Percentiles rank a stretch among this genome's conserved stretches.
Conservation (phyloP, 2,329 filamentous ascomycete genomes). For the Stenocarpella maydis region DNA sequence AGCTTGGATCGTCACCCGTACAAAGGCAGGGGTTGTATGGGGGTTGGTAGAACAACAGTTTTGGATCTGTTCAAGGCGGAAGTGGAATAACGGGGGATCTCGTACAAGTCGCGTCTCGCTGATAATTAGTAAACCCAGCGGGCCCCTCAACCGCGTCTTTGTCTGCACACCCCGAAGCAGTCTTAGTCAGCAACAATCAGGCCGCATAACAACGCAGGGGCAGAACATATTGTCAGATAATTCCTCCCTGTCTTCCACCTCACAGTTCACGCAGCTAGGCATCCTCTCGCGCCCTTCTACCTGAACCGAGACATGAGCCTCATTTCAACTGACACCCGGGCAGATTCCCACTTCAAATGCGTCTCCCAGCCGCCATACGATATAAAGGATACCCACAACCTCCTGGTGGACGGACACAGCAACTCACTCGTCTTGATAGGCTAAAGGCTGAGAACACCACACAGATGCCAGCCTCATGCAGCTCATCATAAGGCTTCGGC, state of each 20-base stretch:
- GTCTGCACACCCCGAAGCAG: background rate
- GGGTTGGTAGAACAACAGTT: background rate
- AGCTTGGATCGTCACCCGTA: constrained; percentile 13
- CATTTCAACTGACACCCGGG: too few species aligned
- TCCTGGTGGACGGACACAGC: too few species aligned
- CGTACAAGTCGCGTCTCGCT: constrained; percentile 26
- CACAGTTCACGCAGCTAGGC: background rate
- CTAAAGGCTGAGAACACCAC: too few species aligned
- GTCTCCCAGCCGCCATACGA: too few species aligned
- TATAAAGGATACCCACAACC: too few species aligned
- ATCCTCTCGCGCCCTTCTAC: background rate
- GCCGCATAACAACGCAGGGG: background rate
- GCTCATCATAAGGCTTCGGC: constrained; percentile 70
- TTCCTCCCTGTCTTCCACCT: background rate
- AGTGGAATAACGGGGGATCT: background rate
- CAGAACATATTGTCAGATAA: background rate
- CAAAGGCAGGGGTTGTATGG: constrained; percentile 4
- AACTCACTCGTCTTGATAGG: too few species aligned
- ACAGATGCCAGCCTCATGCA: constrained; percentile 50
- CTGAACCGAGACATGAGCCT: background rate
- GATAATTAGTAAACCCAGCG: constrained; percentile 11
- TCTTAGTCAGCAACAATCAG: constrained; percentile 12
- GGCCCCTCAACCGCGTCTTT: constrained; percentile 22
- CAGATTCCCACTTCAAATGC: too few species aligned
- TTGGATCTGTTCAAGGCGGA: background rate